Base-by-base conservation (phyloP, 2,329 filamentous ascomycete species). In the Sarocladiaceae sp. region DNA sequence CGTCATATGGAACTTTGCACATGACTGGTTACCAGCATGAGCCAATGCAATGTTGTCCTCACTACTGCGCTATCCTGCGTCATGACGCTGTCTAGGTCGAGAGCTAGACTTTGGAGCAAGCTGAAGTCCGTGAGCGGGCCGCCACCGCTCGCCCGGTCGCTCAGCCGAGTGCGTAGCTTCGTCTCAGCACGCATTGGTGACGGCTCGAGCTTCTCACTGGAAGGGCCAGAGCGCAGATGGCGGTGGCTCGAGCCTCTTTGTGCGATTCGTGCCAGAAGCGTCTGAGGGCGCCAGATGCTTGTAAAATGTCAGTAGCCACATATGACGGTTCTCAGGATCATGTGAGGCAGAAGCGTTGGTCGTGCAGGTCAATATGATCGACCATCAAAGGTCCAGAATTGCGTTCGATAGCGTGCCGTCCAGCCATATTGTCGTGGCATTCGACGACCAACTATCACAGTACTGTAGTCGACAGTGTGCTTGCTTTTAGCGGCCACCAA, bases 61-160 rank as follows among this genome's bases (percentile, higher is more conserved):
- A 22, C 25, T 48, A 12, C 44, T 46, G 20, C 25, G 8, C 15
- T 46, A 10, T 12, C 40, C 40, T 48, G 44, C 44, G 44, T 48
- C 44, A 48, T 48, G 44, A 28, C 44, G 44, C 17, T 17, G 44
- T n/a, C 28, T 12, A 28, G 44, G n/a, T 31, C 17, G 7, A 48
- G 12, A 25, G n/a, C 28, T 48, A 48, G 26, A 6, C 25, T 22
- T 33, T 17, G 44, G 15, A 22, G 29, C 29, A 25, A 48, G 44
- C 28, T 48, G 44, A 48, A 22, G 44, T 48, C 44, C 44, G 26
- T 48, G 44, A 48, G 44, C 44, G 44, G 44, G 44, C 44, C 44
- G 44, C 44, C 44, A 48, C 44, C 44, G 26, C 22, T 48, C 44
- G 44, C 26, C 5, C 37, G 22, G 44, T 48, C 44, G 44, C 25